Base-by-base conservation (phyloP, 1,284 basidiomycete species). In the Tilletia caries region DNA sequence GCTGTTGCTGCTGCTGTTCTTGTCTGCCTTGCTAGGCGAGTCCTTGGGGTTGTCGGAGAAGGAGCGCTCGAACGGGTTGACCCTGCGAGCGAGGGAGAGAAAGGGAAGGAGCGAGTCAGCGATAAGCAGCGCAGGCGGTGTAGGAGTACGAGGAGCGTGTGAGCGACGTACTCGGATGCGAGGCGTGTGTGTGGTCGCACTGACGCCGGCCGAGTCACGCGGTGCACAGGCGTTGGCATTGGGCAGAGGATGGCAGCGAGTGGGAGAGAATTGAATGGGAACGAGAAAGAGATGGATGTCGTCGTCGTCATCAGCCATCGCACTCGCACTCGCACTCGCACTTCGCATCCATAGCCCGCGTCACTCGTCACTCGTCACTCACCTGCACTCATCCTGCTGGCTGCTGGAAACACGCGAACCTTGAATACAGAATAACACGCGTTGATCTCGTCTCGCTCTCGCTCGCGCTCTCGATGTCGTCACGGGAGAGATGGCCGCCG, bases 31-130 rank as follows among this genome's bases (percentile, higher is more conserved):
- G 65, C 74, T 71, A 3, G 75, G 73, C 60, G 70, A 71, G 33
- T 84, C 84, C 80, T 76, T 82, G 79, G 79, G 65, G 79, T 79
- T 76, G 87, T 87, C 78, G 86, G 89, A 89, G 84, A 97, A 98
- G 66, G 92, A 95, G 84, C 93, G 91, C 82, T 98, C 95, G 81
- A 97, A 98, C 0, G 95, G 95, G 82, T 98, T 98, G 18, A 62
- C 58, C 58, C 58, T 62, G 33, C 27, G 5, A 23, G 6, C 5
- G 33, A 37, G 58, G 33, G 32, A 29, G 29, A 62, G 58, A 29
- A 29, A 32, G 52, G 13, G 6, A 4, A 27, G 20, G 8, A 20
- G 20, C 48, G 1, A 50, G 48, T 20, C 43, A 50, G 48, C n/a
- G n/a, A 4, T 27, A 4, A 20, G 20, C 10, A 50, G 48, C 1